phyloP scores from a whole-genome alignment of 331 rosid genomes.

The Dryas integrifolia region DNA sequence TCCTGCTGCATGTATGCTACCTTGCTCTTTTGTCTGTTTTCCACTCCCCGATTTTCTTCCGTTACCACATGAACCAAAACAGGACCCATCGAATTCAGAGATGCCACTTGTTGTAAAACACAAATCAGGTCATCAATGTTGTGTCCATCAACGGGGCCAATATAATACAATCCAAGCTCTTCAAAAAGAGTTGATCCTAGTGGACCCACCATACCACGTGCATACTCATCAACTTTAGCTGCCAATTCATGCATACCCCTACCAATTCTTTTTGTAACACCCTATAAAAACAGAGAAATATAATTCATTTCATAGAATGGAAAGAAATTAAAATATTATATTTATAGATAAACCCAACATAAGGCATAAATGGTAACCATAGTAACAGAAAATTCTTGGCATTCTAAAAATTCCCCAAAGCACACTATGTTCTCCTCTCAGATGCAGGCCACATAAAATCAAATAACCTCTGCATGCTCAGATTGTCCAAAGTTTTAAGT shows the following conservation, averaged over 20 bases:
- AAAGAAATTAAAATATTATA: neutral
- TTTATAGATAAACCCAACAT: neutral
- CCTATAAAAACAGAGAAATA: conserved; percentile 42
- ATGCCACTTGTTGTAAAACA: conserved; percentile 84
- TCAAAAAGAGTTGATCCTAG: conserved; percentile 88
- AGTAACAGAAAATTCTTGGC: neutral
- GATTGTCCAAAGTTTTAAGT: neutral
- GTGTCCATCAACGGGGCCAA: conserved; percentile 95
- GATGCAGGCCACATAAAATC: neutral
- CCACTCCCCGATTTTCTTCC: conserved; percentile 56
- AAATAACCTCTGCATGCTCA: neutral
- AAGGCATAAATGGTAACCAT: neutral
- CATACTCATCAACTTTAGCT: conserved; percentile 95
- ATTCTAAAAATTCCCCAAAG: neutral
- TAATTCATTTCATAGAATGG: conserved; percentile 13
- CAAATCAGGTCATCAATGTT: conserved; percentile 73
- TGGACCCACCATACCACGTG: conserved; percentile 97
- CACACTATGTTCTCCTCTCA: neutral
- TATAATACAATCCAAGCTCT: conserved; percentile 92
- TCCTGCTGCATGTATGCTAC: conserved; percentile 32
- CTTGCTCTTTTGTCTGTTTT: conserved; percentile 37
- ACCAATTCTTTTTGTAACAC: conserved; percentile 85
- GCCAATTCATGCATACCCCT: conserved; percentile 87
- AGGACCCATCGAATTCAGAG: conserved; percentile 89
- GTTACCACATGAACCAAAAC: conserved; percentile 88